A percentile compares a stretch with the other conserved stretches of the same genome.
Conservation (phyloP, 225 moss, liverwort and hornwort species). For the Marchantia polymorpha region DNA sequence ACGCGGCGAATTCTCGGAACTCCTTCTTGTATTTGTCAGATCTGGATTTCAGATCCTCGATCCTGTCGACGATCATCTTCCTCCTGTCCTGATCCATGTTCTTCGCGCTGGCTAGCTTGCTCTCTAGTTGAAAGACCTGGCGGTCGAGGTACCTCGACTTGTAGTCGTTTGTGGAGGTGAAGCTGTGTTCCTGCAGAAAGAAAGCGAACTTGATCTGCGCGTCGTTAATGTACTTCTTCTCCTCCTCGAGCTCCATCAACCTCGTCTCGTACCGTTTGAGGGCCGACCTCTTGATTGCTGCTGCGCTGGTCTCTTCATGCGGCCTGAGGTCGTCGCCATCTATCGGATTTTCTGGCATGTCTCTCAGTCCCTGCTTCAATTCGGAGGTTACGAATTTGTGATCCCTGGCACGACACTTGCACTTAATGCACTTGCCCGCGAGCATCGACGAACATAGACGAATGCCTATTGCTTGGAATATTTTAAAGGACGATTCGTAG, state of each 20-base stretch:
- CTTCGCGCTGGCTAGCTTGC: background rate
- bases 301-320: conserved; percentile 11
- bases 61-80: background rate
- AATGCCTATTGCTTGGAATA: conserved; percentile 4
- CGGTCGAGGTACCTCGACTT: conserved; percentile 18
- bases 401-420: conserved; percentile 9
- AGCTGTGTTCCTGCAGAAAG: conserved; percentile 22
- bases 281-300: conserved; percentile 7
- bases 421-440: background rate
- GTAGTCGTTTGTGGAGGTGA: conserved; percentile 18
- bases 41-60: conserved; percentile 6
- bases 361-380: background rate
- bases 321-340: background rate
- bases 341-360: background rate
- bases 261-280: conserved; percentile 14
- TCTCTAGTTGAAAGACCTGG: conserved; percentile 12
- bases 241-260: conserved; percentile 8
- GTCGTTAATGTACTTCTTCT: conserved; percentile 14
- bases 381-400: conserved; percentile 21
- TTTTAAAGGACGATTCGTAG: conserved; percentile 14
- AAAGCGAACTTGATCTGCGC: conserved; percentile 16
- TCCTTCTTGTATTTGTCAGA: conserved; percentile 19
- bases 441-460: conserved; percentile 7
- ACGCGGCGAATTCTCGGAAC: conserved; percentile 13
- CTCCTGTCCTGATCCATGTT: background rate